Evolutionary conservation across 768 basidiomycete genomes (phyloP).

Genomic region (Kwoniella mangroviensis): DNA sequence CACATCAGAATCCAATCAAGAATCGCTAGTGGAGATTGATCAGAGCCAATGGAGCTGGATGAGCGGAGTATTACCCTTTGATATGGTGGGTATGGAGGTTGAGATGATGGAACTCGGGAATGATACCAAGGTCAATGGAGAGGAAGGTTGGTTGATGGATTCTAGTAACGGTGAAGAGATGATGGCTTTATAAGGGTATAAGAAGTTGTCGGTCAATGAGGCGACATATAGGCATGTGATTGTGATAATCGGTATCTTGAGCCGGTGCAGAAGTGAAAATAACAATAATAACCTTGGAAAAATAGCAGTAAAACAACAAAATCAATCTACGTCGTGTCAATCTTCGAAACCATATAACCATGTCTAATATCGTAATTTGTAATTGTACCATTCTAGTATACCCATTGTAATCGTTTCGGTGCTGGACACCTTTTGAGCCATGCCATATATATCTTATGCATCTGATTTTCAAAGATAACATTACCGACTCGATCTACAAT

Average conservation of each 20-base stretch:
- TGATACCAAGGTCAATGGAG: neutral
- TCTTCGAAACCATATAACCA: neutral
- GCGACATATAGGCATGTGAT: no score
- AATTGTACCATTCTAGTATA: neutral
- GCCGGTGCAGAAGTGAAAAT: neutral
- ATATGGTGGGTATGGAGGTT: slow-evolving; percentile 15
- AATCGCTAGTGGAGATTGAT: neutral
- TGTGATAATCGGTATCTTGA: no score
- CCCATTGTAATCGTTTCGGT: neutral
- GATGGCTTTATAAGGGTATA: neutral
- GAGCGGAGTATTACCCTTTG: slow-evolving; percentile 4
- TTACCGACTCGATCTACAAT: no score
- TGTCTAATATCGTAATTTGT: neutral
- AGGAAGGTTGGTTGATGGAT: neutral
- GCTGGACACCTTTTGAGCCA: neutral
- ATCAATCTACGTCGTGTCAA: no score
- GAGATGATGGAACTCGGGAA: slow-evolving; percentile 7
- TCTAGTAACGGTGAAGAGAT: neutral
- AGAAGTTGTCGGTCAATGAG: no score
- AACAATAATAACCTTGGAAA: neutral
- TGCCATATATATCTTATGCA: neutral
- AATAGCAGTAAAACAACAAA: neutral
- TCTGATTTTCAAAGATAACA: no score
- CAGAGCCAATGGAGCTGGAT: slow-evolving; percentile 16
- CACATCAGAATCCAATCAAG: neutral